These are phyloP conservation scores for Phaffia australis DNA, from an alignment of 768 basidiomycete genomes.

Conservation along the genomic window DNA sequence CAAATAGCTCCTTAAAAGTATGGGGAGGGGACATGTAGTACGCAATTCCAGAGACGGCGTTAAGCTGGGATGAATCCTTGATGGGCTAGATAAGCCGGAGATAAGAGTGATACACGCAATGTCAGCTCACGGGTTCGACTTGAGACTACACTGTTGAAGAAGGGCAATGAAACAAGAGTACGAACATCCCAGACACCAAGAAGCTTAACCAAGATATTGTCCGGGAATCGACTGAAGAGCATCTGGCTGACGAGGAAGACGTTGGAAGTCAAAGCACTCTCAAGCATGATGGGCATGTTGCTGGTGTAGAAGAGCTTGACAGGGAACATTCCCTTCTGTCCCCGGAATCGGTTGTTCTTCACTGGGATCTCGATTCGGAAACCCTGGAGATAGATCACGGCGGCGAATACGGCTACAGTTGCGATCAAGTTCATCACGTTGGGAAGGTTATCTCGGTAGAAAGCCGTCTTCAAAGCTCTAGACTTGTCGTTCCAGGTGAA, in stretches of 20 bases:
- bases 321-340: conserved; percentile 91
- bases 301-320: conserved; percentile 98
- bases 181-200: conserved; percentile 97
- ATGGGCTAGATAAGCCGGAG: conserved; percentile 54
- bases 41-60: conserved; percentile 77
- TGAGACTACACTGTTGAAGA: conserved; percentile 8
- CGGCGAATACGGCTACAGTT: conserved; percentile 79
- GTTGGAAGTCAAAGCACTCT: conserved; percentile 82
- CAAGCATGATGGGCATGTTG: conserved; percentile 99
- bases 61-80: conserved; percentile 86
- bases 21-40: conserved; percentile 99
- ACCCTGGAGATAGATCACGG: conserved; percentile 96
- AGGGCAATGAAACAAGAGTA: conserved; percentile 8
- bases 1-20: conserved; percentile 70
- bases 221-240: conserved; percentile 82
- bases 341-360: conserved; percentile 89
- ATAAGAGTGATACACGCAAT: neutral
- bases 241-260: conserved; percentile 95
- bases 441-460: conserved; percentile 92
- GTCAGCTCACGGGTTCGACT: neutral
- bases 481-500: conserved; percentile 99
- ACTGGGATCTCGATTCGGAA: conserved; percentile 98
- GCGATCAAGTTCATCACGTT: conserved; percentile 97
- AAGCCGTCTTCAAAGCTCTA: conserved; percentile 90
- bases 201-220: conserved; percentile 75